These are phyloP conservation scores for Pseudocercospora fijiensis DNA, from an alignment of 2,329 filamentous ascomycete species.

Conservation along the genomic window DNA sequence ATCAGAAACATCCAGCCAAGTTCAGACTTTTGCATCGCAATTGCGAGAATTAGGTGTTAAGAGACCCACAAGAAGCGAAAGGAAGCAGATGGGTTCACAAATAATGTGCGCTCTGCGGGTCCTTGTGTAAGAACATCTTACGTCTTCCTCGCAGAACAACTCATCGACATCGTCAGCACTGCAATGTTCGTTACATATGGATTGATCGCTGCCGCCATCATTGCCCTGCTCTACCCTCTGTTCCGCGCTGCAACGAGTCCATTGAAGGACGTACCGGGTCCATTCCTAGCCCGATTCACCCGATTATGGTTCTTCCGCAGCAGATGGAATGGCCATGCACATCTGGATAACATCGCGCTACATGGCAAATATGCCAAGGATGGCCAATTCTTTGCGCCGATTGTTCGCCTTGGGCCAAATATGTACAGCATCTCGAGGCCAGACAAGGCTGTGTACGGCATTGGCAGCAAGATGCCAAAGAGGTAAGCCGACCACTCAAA, in stretches of 20 bases:
- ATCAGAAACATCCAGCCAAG: neutral
- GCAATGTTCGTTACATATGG: neutral
- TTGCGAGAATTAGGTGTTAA: too few relatives aligned
- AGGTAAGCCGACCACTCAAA: neutral
- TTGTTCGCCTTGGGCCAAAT: constrained; percentile 30
- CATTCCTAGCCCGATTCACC: constrained; percentile 27
- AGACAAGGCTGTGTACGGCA: constrained; percentile 26
- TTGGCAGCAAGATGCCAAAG: constrained; percentile 30
- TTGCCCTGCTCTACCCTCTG: neutral
- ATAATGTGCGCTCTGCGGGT: too few relatives aligned
- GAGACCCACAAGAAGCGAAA: too few relatives aligned
- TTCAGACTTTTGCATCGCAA: too few relatives aligned
- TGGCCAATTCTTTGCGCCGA: constrained; percentile 21
- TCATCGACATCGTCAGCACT: too few relatives aligned
- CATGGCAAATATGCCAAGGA: constrained; percentile 23
- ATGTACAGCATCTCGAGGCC: constrained; percentile 23
- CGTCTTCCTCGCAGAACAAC: too few relatives aligned
- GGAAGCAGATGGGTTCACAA: too few relatives aligned
- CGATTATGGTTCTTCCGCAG: constrained; percentile 27
- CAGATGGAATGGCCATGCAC: constrained; percentile 25
- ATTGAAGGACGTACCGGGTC: constrained; percentile 26
- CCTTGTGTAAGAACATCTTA: neutral
- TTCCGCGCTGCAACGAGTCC: constrained; percentile 12
- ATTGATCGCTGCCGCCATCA: neutral
- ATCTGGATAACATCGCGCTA: constrained; percentile 27